phyloP scores from a whole-genome alignment of 164 flowering plant genomes.

The Umbilicus rupestris region DNA sequence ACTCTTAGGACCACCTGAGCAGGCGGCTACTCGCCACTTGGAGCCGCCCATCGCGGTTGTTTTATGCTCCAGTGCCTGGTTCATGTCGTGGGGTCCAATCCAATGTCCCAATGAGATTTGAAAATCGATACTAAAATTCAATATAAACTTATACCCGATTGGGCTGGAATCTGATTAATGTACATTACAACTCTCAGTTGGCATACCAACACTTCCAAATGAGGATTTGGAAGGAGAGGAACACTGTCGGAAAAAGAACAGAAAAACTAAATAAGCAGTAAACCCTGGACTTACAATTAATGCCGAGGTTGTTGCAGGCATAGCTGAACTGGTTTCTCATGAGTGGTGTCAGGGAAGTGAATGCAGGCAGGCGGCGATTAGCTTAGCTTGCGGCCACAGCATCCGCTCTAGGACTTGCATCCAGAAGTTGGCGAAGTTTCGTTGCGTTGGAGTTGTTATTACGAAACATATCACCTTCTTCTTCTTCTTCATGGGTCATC shows the following conservation, averaged over 20 bases:
- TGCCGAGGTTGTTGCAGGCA: slow-evolving; percentile 30
- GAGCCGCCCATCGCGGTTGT: background rate
- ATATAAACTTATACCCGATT: too few species aligned
- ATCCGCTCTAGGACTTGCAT: slow-evolving; percentile 59
- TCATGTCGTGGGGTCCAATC: background rate
- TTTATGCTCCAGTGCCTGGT: background rate
- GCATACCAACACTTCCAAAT: background rate
- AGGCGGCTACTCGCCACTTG: background rate
- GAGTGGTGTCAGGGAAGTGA: background rate
- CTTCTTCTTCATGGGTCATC: slow-evolving; percentile 29
- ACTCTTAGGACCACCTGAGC: background rate
- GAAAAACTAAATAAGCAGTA: slow-evolving; percentile 20
- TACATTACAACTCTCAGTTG: slow-evolving; percentile 1
- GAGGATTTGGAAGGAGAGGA: background rate
- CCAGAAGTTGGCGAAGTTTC: slow-evolving; percentile 78
- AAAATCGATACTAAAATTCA: too few species aligned
- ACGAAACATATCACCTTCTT: slow-evolving; percentile 27
- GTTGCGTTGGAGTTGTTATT: slow-evolving; percentile 17
- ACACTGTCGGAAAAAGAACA: background rate
- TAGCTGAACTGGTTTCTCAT: slow-evolving; percentile 3
- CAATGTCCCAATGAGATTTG: background rate
- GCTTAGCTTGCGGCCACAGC: slow-evolving; percentile 80
- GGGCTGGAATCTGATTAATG: background rate
- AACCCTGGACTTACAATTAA: slow-evolving; percentile 27
- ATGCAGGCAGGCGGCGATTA: background rate